These are phyloP conservation scores for Cicer yamashitae DNA, from an alignment of 306 rosid species.

Conservation along the genomic window DNA sequence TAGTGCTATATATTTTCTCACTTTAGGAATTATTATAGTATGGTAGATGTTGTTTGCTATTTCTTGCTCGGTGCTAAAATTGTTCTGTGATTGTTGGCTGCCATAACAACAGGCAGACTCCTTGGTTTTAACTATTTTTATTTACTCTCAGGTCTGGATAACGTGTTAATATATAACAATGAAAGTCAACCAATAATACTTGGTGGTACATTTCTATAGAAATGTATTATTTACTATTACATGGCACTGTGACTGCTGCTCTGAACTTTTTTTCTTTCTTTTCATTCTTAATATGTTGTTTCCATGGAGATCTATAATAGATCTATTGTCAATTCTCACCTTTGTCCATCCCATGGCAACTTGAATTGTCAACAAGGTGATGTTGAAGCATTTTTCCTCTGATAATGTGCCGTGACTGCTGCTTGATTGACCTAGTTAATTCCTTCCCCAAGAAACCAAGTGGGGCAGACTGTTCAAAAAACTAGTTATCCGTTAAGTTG, in stretches of 20 bases:
- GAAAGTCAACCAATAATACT: conserved; percentile 51
- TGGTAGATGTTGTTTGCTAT: conserved; percentile 52
- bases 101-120: conserved; percentile 47
- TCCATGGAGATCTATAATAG: not conserved
- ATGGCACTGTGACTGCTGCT: conserved; percentile 5
- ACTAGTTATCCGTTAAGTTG: not conserved
- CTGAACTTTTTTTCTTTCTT: not conserved
- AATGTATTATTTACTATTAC: conserved; percentile 39
- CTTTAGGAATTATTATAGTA: conserved; percentile 40
- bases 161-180: conserved; percentile 51
- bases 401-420: conserved; percentile 9
- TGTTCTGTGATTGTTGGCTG: conserved; percentile 48
- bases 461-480: conserved; percentile 17
- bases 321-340: not conserved
- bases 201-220: conserved; percentile 49
- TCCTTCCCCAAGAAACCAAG: conserved; percentile 24
- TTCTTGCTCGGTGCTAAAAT: conserved; percentile 49
- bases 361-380: conserved; percentile 5
- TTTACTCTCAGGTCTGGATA: conserved; percentile 45
- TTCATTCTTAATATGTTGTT: conserved; percentile 24
- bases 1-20: conserved; percentile 51
- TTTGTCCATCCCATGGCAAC: not conserved
- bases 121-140: conserved; percentile 49
- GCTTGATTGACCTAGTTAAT: conserved; percentile 27
- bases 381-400: conserved; percentile 27